A percentile compares a stretch with the other conserved stretches of the same genome.
These are phyloP conservation scores for Salix purpurea DNA, from an alignment of 345 rosid species.

Conservation along the genomic window DNA sequence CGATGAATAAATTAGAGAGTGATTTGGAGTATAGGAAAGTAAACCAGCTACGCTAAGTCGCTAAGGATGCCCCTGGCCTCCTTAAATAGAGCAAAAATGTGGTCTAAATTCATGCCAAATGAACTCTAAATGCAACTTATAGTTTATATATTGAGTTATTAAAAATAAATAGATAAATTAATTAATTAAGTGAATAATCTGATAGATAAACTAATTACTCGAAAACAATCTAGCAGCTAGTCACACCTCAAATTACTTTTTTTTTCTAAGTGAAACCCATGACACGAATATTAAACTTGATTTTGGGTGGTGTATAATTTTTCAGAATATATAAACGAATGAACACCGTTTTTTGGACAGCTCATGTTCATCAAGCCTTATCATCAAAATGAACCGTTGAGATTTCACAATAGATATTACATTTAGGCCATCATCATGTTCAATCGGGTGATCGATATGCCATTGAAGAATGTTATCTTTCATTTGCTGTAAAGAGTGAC, in stretches of 20 bases:
- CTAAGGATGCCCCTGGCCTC: constrained; percentile 13
- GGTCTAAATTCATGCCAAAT: constrained; percentile 25
- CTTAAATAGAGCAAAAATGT: constrained; percentile 29
- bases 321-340: constrained; percentile 13
- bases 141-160: too few species aligned
- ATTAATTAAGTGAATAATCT: too few species aligned
- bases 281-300: too few species aligned
- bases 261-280: too few species aligned
- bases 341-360: constrained; percentile 13
- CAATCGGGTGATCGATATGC: neutral
- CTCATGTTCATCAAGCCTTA: constrained; percentile 16
- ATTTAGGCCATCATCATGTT: neutral
- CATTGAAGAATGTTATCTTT: neutral
- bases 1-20: neutral
- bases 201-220: too few species aligned
- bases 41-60: constrained; percentile 18
- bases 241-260: too few species aligned
- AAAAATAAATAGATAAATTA: too few species aligned
- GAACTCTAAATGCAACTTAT: constrained; percentile 22
- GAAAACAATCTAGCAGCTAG: too few species aligned
- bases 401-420: constrained; percentile 2
- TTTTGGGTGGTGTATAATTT: neutral
- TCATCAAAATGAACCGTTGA: constrained; percentile 24
- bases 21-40: constrained; percentile 17
- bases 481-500: neutral